Percentiles rank a stretch among this genome's conserved stretches.
These are phyloP conservation scores for Teratosphaeria zuluensis DNA, from an alignment of 2,329 filamentous ascomycete genomes.

Conservation along the genomic window DNA sequence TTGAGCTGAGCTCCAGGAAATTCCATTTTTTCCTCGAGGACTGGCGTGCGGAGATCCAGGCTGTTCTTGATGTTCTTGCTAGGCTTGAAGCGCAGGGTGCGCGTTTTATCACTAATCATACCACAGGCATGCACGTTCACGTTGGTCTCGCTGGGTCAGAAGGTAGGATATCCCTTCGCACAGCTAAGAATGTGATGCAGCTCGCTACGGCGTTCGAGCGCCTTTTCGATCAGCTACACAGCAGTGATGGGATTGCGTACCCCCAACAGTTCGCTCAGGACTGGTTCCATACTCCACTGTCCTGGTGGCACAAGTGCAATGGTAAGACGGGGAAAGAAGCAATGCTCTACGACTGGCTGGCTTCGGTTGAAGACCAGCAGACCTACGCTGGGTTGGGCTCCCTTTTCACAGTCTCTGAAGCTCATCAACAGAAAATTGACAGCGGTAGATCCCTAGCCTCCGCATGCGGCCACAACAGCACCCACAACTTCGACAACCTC, in stretches of 20 bases:
- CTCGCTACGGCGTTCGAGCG: conserved; percentile 11
- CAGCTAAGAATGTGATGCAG: conserved; percentile 10
- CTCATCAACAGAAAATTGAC: background rate
- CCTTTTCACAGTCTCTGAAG: conserved; percentile 1
- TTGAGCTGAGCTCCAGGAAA: conserved; percentile 8
- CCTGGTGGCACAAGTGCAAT: conserved; percentile 3
- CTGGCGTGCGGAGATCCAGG: conserved; percentile 4
- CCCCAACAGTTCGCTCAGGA: background rate
- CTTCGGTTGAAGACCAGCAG: conserved; percentile 3
- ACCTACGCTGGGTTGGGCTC: conserved; percentile 1
- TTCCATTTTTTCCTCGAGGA: conserved; percentile 1
- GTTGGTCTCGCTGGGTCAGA: conserved; percentile 5
- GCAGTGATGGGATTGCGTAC: conserved; percentile 2
- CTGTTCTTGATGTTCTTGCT: conserved; percentile 5
- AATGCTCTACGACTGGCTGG: conserved; percentile 9
- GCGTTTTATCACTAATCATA: conserved; percentile 9
- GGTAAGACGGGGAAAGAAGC: background rate
- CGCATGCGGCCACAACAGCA: conserved; percentile 3
- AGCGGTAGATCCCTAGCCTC: background rate
- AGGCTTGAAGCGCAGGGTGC: conserved; percentile 3
- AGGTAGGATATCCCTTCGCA: conserved; percentile 5
- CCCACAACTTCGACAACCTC: conserved; percentile 14
- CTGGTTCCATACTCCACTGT: conserved; percentile 1
- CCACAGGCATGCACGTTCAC: conserved; percentile 14
- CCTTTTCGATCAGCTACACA: conserved; percentile 10